Evolutionary conservation across 108 stramenopile genomes (phyloP), one percentile per base, ranked within the genome.

Genomic region (Cyclostephanos tholiformis): DNA sequence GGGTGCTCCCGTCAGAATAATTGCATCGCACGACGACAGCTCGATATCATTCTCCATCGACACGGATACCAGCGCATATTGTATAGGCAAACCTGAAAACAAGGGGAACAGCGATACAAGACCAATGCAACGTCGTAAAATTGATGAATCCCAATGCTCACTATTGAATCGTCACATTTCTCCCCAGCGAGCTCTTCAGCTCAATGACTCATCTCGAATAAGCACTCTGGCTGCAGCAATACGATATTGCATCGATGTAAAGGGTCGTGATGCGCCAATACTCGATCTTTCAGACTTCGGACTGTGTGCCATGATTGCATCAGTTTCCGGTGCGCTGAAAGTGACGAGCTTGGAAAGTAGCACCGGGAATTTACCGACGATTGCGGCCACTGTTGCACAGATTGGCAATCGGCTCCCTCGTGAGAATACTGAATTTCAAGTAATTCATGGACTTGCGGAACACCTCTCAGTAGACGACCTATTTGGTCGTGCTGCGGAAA

Each of bases 241-340:
- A 35, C 36, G 50, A 26, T 46, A 65, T 67, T 71, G 80, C 16
- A 66, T 92, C 9, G 13, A 80, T 23, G 39, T 36, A 43, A 78
- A 80, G 30, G 82, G 87, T 16, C 62, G 63, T 23, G 65, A 84
- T 53, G 67, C 84, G 10, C 71, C 83, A 43, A 66, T 91, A 8
- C 62, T 93, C 46, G 93, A 95, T 67, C 61, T 95, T 11, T 91
- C 94, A 0, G 94, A 95, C 65, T 87, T 91, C 69, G 77, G 87
- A 43, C 44, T 91, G 17, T 89, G 91, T 76, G 89, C 83, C 16
- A 88, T 91, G 49, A 82, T 95, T 63, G 91, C 94, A 22, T 86
- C 91, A 1, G 50, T 82, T 27, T 38, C 68, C 0, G 86, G 89
- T 17, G 88, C 88, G 23, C 69, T 41, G 9, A 49, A 74, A 14